Evolutionary conservation across 768 basidiomycete species (phyloP).

Genomic region (Agaricus blazei): DNA sequence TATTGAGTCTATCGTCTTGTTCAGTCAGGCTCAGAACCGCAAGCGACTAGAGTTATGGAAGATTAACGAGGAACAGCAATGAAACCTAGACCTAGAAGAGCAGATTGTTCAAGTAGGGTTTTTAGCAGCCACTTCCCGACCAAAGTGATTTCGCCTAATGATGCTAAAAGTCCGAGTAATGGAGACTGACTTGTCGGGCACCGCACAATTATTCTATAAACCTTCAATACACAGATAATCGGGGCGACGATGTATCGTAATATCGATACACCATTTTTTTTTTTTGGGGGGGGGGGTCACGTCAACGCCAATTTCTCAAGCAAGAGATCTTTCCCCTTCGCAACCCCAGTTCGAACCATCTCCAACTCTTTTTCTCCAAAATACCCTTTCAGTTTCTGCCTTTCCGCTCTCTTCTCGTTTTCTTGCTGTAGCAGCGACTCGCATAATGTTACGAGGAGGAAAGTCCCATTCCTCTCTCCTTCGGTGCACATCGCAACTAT

Average conservation of each 20-base stretch:
- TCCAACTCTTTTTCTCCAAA: conserved; percentile 45
- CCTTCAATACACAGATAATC: not conserved
- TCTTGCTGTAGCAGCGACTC: conserved; percentile 41
- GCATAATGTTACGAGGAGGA: conserved; percentile 71
- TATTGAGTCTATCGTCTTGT: too few relatives aligned
- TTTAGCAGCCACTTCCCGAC: too few relatives aligned
- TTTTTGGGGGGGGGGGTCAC: conserved; percentile 14
- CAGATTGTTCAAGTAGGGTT: too few relatives aligned
- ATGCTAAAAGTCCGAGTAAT: too few relatives aligned
- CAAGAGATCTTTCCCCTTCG: conserved; percentile 70
- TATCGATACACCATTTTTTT: not conserved
- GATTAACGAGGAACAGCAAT: too few relatives aligned
- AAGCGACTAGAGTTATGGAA: too few relatives aligned
- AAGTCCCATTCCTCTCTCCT: conserved; percentile 59
- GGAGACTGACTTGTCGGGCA: too few relatives aligned
- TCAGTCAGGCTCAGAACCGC: too few relatives aligned
- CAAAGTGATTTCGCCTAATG: too few relatives aligned
- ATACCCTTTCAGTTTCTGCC: conserved; percentile 48
- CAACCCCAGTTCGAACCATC: conserved; percentile 46
- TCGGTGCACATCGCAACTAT: conserved; percentile 50
- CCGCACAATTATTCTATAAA: too few relatives aligned
- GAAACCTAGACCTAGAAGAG: too few relatives aligned
- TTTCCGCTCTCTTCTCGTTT: conserved; percentile 32
- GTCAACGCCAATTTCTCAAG: conserved; percentile 46
- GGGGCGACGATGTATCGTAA: not conserved